Evolutionary conservation across 2,329 filamentous ascomycete genomes (phyloP).

Genomic region (Ophiognomonia clavigignenti-juglandacearum): DNA sequence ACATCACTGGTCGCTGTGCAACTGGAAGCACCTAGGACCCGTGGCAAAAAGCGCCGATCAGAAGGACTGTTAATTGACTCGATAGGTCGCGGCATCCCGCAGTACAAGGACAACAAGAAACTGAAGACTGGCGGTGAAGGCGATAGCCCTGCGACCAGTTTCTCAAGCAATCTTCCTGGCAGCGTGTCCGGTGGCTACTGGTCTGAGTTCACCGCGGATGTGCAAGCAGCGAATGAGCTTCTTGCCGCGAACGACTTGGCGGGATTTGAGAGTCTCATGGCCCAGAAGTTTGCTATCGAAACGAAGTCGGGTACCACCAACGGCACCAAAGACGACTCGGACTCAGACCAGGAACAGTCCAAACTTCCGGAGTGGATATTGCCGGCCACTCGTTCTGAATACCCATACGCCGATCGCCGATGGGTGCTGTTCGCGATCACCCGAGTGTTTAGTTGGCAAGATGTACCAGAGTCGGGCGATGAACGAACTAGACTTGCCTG

Average conservation of each 20-base stretch:
- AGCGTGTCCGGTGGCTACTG: conserved; percentile 47
- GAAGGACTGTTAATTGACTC: conserved; percentile 68
- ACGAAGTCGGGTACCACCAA: conserved; percentile 3
- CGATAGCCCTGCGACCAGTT: conserved; percentile 31
- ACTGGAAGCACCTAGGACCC: conserved; percentile 54
- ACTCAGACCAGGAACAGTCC: conserved; percentile 13
- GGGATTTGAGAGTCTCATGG: conserved; percentile 46
- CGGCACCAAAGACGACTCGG: not conserved
- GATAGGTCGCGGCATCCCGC: conserved; percentile 58
- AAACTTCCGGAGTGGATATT: conserved; percentile 45
- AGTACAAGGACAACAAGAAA: conserved; percentile 32
- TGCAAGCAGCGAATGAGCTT: conserved; percentile 42
- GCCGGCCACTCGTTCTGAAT: conserved; percentile 37
- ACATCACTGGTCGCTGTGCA: conserved; percentile 64
- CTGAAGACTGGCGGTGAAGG: conserved; percentile 12
- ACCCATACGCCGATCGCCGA: conserved; percentile 56
- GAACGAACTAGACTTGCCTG: conserved; percentile 34
- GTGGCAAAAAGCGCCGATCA: conserved; percentile 49
- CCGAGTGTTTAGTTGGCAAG: conserved; percentile 54
- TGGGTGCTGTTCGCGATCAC: conserved; percentile 62
- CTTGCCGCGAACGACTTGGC: conserved; percentile 40
- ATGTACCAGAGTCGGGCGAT: conserved; percentile 37
- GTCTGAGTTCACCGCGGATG: conserved; percentile 37
- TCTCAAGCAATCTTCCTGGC: conserved; percentile 39
- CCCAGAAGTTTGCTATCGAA: conserved; percentile 44